These are phyloP conservation scores for Auxenochlorella protothecoides DNA, from an alignment of 139 green algal genomes.

Conservation along the genomic window DNA sequence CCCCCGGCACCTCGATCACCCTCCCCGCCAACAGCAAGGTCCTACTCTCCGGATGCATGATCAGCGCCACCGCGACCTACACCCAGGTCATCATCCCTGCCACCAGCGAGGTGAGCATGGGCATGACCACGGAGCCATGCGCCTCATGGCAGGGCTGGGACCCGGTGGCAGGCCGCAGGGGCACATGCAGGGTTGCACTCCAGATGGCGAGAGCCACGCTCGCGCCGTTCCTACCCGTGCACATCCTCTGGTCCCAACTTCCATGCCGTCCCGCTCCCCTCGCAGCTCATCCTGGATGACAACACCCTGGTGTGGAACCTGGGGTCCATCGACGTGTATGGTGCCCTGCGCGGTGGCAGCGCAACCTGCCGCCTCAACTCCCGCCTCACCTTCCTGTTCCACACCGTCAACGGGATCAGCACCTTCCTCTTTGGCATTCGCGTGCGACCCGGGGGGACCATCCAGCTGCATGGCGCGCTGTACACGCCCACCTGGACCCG, in stretches of 20 bases:
- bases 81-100: constrained; percentile 9
- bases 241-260: neutral
- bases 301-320: constrained; percentile 11
- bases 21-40: constrained; percentile 15
- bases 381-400: constrained; percentile 16
- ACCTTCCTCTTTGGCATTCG: constrained; percentile 11
- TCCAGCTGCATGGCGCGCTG: constrained; percentile 38
- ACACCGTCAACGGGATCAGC: constrained; percentile 1
- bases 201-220: neutral
- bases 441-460: constrained; percentile 6
- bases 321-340: constrained; percentile 7
- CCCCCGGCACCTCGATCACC: constrained; percentile 1
- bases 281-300: constrained; percentile 18
- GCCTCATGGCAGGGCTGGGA: neutral
- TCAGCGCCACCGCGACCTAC: constrained; percentile 1
- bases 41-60: constrained; percentile 13
- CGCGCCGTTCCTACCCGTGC: neutral
- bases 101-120: constrained; percentile 8
- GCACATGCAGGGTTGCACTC: neutral
- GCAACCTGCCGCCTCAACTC: constrained; percentile 14
- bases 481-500: constrained; percentile 47
- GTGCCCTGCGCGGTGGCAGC: constrained; percentile 9
- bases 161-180: too few relatives aligned
- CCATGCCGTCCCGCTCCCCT: neutral
- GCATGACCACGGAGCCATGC: neutral